Base-by-base conservation (phyloP, 352 stramenopile species). In the Phytophthora sansomeana region DNA sequence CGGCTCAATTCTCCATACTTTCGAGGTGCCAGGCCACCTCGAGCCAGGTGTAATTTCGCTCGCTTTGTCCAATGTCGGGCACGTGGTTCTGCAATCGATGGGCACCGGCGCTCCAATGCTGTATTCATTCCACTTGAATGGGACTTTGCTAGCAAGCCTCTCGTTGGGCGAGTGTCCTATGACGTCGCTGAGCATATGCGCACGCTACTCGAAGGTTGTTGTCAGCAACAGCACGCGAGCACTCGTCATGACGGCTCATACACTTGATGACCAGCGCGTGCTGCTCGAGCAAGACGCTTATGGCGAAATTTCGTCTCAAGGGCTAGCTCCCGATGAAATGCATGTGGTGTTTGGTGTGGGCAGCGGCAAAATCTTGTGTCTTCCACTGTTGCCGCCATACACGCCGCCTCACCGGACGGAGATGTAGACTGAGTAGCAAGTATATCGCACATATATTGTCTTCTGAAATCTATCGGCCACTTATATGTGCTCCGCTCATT, bases 91-190 rank as follows among this genome's bases (percentile, higher is more conserved):
- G n/a, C 83, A 93, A 52, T 95, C 87, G 3, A 63, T 93, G 35
- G 79, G 81, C 29, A 84, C 77, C 2, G 84, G 76, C 16, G 29
- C 38, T 26, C 72, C 85, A 0, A 77, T 76, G 65, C 61, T 95
- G 28, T 87, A 90, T 64, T 80, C 77, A 1, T 96, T 91, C 56
- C 85, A 93, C 53, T 66, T 93, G 43, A 91, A 96, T 56, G 88
- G 85, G 11, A 70, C 61, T 13, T 41, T 90, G 26, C 55, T 96
- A 46, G 86, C 85, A 19, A 60, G 72, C 36, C 57, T 78, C 0
- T 53, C 38, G 21, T 56, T 91, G 26, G 70, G 69, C 4, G 63
- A 75, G 1, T 41, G 26, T 0, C 72, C 74, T 8, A 93, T 93
- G 78, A 71, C 57, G 7, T 83, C 67, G 11, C 28, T 92, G 49